Evolutionary conservation across 352 stramenopile species (phyloP), one percentile per base, ranked within the genome.

Genomic region (Ochromonadaceae sp.): DNA sequence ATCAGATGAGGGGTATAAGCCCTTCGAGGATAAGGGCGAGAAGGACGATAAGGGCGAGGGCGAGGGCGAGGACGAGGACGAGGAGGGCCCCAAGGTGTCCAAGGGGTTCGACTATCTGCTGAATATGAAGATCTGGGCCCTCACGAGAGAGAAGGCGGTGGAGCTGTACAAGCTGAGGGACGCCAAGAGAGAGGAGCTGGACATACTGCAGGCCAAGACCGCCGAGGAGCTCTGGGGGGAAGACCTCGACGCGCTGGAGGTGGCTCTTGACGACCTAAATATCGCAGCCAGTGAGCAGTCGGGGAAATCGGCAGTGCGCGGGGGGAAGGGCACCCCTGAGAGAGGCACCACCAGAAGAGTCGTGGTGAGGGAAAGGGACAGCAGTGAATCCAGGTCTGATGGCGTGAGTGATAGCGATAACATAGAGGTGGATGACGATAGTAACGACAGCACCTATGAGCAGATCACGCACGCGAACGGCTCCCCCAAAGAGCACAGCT

Each of bases 101-200:
- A 83, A 83, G 66, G 82, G 92, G 12, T 99, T 92, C 58, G 91
- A 98, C 70, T 99, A 99, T 71, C 78, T 99, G 50, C 81, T 99
- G 31, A 92, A 86, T 59, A 98, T 96, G 79, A 95, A 95, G 65
- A 82, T 99, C 59, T 93, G 95, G 86, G 94, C 79, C 67, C 89
- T 98, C 49, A 98, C 92, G 2, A 85, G 88, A 55, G 92, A 99
- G 73, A 86, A 92, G 65, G 81, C 86, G 2, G 79, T 93, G 42
- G 79, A 90, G 40, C 76, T 99, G 42, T 78, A 90, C 63, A 79
- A 74, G 39, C 80, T 98, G 70, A 83, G 92, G 53, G 78, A 83
- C 59, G 77, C 76, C 34, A 96, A 96, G 78, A 78, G 82, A 28
- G 59, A 74, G 10, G 85, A 87, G 60, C 78, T 97, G n/a, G 73